Percentiles rank a stretch among this genome's conserved stretches.
Conservation (phyloP, 2,329 filamentous ascomycete genomes). For the Penicillium sp. region DNA sequence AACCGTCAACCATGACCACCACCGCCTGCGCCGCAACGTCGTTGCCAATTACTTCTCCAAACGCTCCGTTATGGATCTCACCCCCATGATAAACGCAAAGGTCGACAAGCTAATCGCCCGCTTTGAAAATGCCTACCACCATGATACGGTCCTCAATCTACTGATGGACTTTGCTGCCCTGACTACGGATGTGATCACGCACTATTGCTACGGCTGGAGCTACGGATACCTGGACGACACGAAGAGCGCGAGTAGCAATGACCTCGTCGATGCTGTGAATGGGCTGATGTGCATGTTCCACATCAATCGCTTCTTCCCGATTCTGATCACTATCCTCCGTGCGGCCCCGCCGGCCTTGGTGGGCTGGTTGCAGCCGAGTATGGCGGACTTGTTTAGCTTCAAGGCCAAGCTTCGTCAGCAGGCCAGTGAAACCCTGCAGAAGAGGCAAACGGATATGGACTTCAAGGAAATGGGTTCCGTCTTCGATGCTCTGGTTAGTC, state of each 20-base stretch:
- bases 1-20: conserved; percentile 42
- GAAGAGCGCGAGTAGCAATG: conserved; percentile 23
- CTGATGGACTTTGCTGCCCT: conserved; percentile 29
- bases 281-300: conserved; percentile 28
- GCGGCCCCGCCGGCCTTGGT: conserved; percentile 22
- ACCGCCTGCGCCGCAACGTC: conserved; percentile 42
- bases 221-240: conserved; percentile 31
- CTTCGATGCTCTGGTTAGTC: conserved; percentile 34
- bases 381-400: conserved; percentile 22
- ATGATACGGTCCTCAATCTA: conserved; percentile 20
- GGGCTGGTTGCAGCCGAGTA: conserved; percentile 17
- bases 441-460: conserved; percentile 3
- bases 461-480: conserved; percentile 15
- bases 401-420: conserved; percentile 20
- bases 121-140: conserved; percentile 20
- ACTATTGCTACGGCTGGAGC: conserved; percentile 40
- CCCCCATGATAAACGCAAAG: conserved; percentile 40
- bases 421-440: conserved; percentile 9
- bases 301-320: conserved; percentile 29
- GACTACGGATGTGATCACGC: conserved; percentile 38
- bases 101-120: conserved; percentile 29
- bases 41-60: conserved; percentile 49
- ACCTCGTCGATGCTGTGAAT: conserved; percentile 24
- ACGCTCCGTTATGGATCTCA: conserved; percentile 36
- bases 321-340: conserved; percentile 26